Evolutionary conservation across 306 rosid genomes (phyloP), one percentile per base, ranked within the genome.

Genomic region (Senna siamea): DNA sequence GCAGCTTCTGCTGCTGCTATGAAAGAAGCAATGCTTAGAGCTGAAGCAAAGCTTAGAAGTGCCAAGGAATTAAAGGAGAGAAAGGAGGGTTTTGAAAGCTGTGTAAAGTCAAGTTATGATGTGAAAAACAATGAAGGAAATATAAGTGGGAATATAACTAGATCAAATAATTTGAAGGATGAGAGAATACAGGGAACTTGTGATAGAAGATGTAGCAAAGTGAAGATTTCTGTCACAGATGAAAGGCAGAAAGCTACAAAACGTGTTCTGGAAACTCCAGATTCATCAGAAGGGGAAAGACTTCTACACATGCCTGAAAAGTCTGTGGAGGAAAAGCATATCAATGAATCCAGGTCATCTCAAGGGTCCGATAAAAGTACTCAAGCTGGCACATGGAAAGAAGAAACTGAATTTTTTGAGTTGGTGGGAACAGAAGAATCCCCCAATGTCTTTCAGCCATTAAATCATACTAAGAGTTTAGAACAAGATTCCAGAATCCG

Each of bases 351-450:
- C 59, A 65, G 79, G 74, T 87, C 89, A 70, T 80, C 86, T 23
- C 88, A 82, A 54, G 88, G 80, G 76, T 87, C 86, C 22, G 84
- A 73, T 51, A 80, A 79, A 53, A 79, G 85, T 70, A 83, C 73
- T 75, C 82, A 76, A 69, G 80, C 81, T 70, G 86, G 85, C 50
- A 83, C 79, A 76, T 88, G 92, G 97, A 90, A 87, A 80, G 96
- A 89, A 80, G 99, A 76, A 78, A 80, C 88, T 13, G 89, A 86
- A 14, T 88, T 87, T 88, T 87, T 92, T 75, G 97, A 92, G 81
- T 83, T 94, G 90, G 90, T 80, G 50, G 88, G 96, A 83, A 41
- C 85, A 63, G 89, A 88, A 74, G 87, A 87, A 43, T 69, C 91
- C 52, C 82, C 57, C 37, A 81, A 74, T 76, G 81, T 70, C 78